These are phyloP conservation scores for Volvox reticuliferus DNA, from an alignment of 139 green algal species.

Conservation along the genomic window DNA sequence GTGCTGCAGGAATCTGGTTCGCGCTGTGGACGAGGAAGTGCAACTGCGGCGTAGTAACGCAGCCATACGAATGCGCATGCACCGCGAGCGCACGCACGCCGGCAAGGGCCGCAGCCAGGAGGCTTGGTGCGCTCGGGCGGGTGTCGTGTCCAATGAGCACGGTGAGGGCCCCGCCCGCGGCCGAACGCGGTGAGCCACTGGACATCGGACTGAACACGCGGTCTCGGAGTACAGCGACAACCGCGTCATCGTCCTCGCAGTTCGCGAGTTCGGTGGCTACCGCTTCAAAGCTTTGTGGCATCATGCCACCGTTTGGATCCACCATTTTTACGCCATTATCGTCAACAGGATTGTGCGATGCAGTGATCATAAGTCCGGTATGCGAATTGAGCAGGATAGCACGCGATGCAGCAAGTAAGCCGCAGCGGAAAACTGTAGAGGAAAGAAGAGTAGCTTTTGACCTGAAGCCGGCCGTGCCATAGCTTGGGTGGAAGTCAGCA, in stretches of 20 bases:
- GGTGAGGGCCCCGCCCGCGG: not conserved
- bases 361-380: slow-evolving; percentile 96
- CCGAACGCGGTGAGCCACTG: no score
- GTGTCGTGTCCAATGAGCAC: slow-evolving; percentile 89
- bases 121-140: slow-evolving; percentile 70
- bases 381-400: slow-evolving; percentile 48
- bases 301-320: slow-evolving; percentile 87
- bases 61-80: slow-evolving; percentile 63
- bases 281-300: slow-evolving; percentile 72
- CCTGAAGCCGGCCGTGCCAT: slow-evolving; percentile 96
- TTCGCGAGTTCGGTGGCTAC: slow-evolving; percentile 84
- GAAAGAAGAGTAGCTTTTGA: slow-evolving; percentile 72
- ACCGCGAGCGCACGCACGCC: slow-evolving; percentile 74
- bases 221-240: slow-evolving; percentile 46
- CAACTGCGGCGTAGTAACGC: slow-evolving; percentile 96
- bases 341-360: slow-evolving; percentile 93
- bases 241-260: slow-evolving; percentile 58
- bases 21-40: slow-evolving; percentile 81
- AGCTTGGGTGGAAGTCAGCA: slow-evolving; percentile 61
- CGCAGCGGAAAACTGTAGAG: slow-evolving; percentile 92
- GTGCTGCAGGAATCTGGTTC: not conserved
- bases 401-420: slow-evolving; percentile 85
- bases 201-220: slow-evolving; percentile 20
- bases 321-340: slow-evolving; percentile 99
- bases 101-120: slow-evolving; percentile 74